Base-by-base conservation (phyloP, 768 basidiomycete genomes). In the Fomitopsis pulvina region DNA sequence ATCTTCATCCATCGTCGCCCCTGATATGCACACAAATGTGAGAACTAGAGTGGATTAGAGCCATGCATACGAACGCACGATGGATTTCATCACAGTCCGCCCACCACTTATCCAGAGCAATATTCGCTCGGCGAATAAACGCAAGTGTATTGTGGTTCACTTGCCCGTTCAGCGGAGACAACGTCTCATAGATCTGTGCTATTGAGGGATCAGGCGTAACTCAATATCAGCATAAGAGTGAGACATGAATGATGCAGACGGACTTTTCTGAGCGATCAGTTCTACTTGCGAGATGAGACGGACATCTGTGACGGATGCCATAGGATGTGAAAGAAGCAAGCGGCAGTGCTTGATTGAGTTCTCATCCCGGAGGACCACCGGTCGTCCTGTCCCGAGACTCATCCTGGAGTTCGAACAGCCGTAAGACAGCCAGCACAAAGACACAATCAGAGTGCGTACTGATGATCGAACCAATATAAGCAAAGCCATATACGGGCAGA, bases 381-480 rank as follows among this genome's bases (percentile, higher is more conserved):
- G 93, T 30, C 92, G 80, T 42, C 92, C 93, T 5, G 89, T 94
- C 3, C 91, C 92, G 52, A 96, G 71, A 65, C 89, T 92, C 83
- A 93, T 88, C 66, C 89, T 92, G 51, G 27, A 50, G 55, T 51
- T 52, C 41, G 42, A 53, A 41, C 42, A 28, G 52, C 63, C 47
- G 24, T 11, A 47, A 41, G 12, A 34, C 22, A 24, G 20, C 40
- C 4, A 43, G 34, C 16, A n/a, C 18, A 54, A 50, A 24, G 28
- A 48, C 39, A 21, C 26, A 38, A 20, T 21, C 20, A 24, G 8
- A 47, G 48, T 26, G 73, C 85, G 54, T 59, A 91, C 90, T 93
- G 88, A 69, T 93, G 92, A 70, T 95, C 93, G 60, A 95, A 92
- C 89, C 92, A 92, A 64, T 94, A 95, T 38, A 95, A 76, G 63